Base-by-base conservation (phyloP, 2,329 filamentous ascomycete genomes). In the Exophiala xenobiotica region DNA sequence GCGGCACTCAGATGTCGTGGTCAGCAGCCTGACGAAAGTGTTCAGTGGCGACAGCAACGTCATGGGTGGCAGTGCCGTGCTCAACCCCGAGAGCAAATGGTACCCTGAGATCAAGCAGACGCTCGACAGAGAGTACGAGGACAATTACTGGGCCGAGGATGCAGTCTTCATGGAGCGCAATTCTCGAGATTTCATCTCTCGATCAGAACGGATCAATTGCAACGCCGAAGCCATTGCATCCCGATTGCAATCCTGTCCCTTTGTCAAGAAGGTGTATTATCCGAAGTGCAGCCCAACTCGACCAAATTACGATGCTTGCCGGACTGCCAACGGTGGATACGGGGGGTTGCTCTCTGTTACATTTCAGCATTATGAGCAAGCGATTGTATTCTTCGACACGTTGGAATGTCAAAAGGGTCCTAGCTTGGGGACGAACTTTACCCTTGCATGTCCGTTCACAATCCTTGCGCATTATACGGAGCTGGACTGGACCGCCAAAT, bases 31-130 rank as follows among this genome's bases (percentile, higher is more conserved):
- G 53, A 97, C 93, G 42, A 99, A 99, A 70, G 87, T 97, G 47
- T 99, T 99, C 73, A 95, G 90, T 49, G 93, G 93, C 44, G 93
- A 96, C 70, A 93, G 89, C 68, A 97, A 99, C 68, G 93, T 99
- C 60, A 97, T 97, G 92, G 93, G 91, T 52, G 93, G 93, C 49
- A 87, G 80, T 59, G 74, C 77, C 11, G 77, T 86, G 12, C 70
- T 86, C 46, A 86, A 86, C 56, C 81, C 83, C 0, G 80, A 84
- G 50, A 42, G 48, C 16, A 81, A 73, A 39, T 87, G 86, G 70
- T 96, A 96, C 68, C 49, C 67, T 2, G 61, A 71, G 0, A 70
- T 99, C n/a, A 92, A 90, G 66, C 66, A 74, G 4, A 76, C 78
- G n/a, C 81, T 88, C 67, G 70, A 72, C 3, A 67, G 69, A 6